Base-by-base conservation (phyloP, 352 stramenopile species). In the Globisporangium parvum region DNA sequence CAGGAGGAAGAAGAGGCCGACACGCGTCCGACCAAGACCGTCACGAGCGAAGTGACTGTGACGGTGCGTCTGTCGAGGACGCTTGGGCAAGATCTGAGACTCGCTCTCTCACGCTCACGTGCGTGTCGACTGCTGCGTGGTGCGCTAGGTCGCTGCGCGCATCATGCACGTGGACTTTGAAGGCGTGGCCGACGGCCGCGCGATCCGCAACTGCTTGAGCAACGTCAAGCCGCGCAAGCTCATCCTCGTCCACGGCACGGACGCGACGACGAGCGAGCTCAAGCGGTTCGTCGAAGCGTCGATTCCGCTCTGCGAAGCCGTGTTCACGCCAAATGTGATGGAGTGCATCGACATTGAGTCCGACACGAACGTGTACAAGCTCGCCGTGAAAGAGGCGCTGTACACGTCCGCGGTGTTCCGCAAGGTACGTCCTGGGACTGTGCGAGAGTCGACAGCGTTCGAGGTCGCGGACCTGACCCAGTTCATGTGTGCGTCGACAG, bases 321-420 rank as follows among this genome's bases (percentile, higher is more conserved):
- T 95, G 26, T 95, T 93, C 69, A 91, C 80, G 15, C 86, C 86
- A 8, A 85, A 90, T 45, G 70, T 87, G 5, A 91, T 92, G 75
- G 86, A 95, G 51, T 94, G 84, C 60, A 93, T 95, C 57, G 86
- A 95, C 60, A 95, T 95, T 47, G 86, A 95, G 57, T 94, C 84
- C 24, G 86, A 93, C 60, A 95, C 86, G 53, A 95, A 91, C 37
- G 83, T 95, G 51, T 94, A 91, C 78, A 95, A 95, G 60, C 66
- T 95, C 15, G 79, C 83, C 2, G 70, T 95, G 47, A 94, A 92
- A 53, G 86, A 95, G 45, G 87, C 84, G 45, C 59, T 95, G 23
- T 95, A 95, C 62, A 91, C 84, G 6, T 87, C 84, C 17, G 74
- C 79, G 0, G 66, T 87, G 5, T 95, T 95, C 67, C 78, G 80